Base-by-base conservation (phyloP, 2,329 filamentous ascomycete genomes). In the Xylaria sp. region DNA sequence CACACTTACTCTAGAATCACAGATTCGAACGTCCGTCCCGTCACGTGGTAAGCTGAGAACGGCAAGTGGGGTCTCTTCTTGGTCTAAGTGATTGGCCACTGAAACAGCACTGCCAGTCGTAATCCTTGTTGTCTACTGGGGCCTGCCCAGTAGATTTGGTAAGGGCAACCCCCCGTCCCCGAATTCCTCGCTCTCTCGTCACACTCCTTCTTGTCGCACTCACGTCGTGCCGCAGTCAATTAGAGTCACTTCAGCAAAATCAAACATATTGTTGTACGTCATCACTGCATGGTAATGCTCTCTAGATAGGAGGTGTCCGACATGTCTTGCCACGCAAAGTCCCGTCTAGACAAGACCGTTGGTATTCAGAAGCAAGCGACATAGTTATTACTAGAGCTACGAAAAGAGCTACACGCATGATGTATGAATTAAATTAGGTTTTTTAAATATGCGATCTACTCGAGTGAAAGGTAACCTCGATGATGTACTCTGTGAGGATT, bases 11-110 rank as follows among this genome's bases (percentile, higher is more conserved):
- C 6, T 11, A 33, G 11, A 33, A 2, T 21, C 11, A 3, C 3
- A 15, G 29, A 37, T 19, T 11, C n/a, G 46, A 49, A 51, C 60
- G 60, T 63, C 40, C 37, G 38, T 6, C 8, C 5, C 13, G 31
- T 63, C 60, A 63, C 60, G 60, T 63, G 60, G 38, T 59, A 15
- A 11, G 15, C 41, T n/a, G 3, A 35, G 48, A 54, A 49, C 3
- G 44, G 43, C 17, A 58, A 29, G 15, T 17, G 21, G 46, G 21
- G 17, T 15, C 11, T 17, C 33, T n/a, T n/a, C 6, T 21, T 35
- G 8, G 25, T 9, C 7, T 23, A 33, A 33, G 13, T 59, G 55
- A 59, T 58, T 58, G 49, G 60, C 29, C 23, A 35, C 29, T 13
- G 23, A 40, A 21, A 21, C 5, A 27, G n/a, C 11, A 53, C 7